Evolutionary conservation across 2,329 filamentous ascomycete genomes (phyloP).

Genomic region (Colletotrichum aenigma): DNA sequence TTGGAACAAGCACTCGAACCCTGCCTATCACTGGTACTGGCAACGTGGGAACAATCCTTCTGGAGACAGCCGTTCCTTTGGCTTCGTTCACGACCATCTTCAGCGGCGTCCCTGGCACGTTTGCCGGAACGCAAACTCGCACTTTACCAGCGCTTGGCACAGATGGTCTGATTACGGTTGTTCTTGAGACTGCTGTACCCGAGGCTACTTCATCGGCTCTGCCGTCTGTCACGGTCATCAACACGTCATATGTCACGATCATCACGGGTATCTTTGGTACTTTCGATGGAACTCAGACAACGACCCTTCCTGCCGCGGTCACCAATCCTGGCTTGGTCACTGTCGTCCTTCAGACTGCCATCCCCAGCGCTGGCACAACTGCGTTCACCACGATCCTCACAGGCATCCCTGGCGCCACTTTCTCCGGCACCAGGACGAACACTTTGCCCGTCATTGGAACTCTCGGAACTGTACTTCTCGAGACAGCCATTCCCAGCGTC

Average conservation of each 20-base stretch:
- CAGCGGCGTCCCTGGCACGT: neutral
- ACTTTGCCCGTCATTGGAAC: neutral
- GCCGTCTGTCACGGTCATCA: neutral
- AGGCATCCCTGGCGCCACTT: neutral
- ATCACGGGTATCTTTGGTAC: neutral
- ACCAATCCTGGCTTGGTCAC: neutral
- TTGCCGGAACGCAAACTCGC: neutral
- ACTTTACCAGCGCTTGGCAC: neutral
- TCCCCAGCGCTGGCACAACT: neutral
- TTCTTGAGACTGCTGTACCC: neutral
- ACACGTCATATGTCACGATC: neutral
- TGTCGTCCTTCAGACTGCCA: conserved; percentile 1
- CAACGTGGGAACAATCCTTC: neutral
- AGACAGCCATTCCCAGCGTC: neutral
- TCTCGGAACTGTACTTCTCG: neutral
- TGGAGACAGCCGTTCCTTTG: neutral
- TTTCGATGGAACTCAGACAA: conserved; percentile 3
- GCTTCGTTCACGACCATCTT: neutral
- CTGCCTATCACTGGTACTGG: neutral
- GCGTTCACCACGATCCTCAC: neutral
- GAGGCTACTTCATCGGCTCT: neutral
- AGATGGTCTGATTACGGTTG: neutral
- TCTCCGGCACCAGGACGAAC: neutral
- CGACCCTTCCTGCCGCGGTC: neutral
- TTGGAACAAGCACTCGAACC: neutral